phyloP scores from a whole-genome alignment of 2,329 filamentous ascomycete genomes.

The Incumbomyces lentus region DNA sequence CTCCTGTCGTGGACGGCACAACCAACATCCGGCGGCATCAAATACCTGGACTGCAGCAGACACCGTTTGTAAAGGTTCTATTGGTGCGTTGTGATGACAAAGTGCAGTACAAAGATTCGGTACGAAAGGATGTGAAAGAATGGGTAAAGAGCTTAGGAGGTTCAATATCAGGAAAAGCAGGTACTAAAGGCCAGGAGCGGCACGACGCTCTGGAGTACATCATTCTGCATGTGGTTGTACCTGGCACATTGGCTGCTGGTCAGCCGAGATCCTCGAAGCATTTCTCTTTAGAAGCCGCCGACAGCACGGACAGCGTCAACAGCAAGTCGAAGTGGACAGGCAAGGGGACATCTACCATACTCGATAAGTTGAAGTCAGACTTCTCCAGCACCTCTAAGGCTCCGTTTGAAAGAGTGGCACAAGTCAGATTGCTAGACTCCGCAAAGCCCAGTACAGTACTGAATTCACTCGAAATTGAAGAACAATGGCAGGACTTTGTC shows the following conservation, averaged over 20 bases:
- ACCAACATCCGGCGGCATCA: constrained; percentile 62
- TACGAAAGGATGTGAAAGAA: constrained; percentile 69
- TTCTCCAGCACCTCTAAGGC: constrained; percentile 73
- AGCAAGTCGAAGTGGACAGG: constrained; percentile 65
- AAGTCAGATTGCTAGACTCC: constrained; percentile 57
- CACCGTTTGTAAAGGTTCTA: constrained; percentile 85
- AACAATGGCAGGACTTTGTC: constrained; percentile 74
- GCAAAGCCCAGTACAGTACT: constrained; percentile 28
- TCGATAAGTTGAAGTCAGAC: constrained; percentile 83
- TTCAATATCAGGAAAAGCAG: constrained; percentile 21
- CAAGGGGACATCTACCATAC: constrained; percentile 64
- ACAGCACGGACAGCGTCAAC: constrained; percentile 54
- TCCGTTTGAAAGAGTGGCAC: constrained; percentile 65
- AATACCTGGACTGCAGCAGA: constrained; percentile 84
- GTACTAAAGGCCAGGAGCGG: constrained; percentile 64
- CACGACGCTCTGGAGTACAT: constrained; percentile 97
- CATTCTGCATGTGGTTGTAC: constrained; percentile 82
- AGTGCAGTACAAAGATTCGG: constrained; percentile 76
- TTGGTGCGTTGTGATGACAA: constrained; percentile 90
- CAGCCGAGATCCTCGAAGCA: constrained; percentile 53
- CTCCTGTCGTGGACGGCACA: constrained; percentile 23
- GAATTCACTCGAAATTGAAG: constrained; percentile 71
- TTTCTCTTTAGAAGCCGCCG: constrained; percentile 37
- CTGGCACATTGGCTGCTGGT: constrained; percentile 69
- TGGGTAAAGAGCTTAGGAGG: constrained; percentile 63